Conservation (phyloP, 2,329 filamentous ascomycete genomes). For the Aspergillus pseudoterreus region DNA sequence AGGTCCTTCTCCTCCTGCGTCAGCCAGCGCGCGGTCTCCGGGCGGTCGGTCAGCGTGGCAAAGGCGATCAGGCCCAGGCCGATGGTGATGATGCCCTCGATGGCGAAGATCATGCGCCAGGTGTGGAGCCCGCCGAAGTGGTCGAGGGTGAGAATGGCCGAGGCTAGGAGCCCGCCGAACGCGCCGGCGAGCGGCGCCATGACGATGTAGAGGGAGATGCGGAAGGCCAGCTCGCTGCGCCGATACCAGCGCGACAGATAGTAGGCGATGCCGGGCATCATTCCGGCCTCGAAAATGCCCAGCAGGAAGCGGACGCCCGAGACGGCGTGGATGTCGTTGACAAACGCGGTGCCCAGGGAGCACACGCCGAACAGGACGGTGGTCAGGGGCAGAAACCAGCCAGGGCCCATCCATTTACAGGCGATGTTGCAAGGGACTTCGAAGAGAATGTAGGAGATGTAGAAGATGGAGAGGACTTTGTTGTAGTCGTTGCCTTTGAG, state of each 20-base stretch:
- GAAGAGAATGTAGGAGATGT: slow-evolving; percentile 68
- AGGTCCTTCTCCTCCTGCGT: slow-evolving; percentile 62
- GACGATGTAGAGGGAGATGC: slow-evolving; percentile 65
- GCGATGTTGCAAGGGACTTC: slow-evolving; percentile 65
- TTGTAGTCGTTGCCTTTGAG: slow-evolving; percentile 68
- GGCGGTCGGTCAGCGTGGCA: slow-evolving; percentile 64
- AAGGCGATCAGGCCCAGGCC: slow-evolving; percentile 58
- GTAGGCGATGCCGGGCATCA: slow-evolving; percentile 71
- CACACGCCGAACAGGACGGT: slow-evolving; percentile 61
- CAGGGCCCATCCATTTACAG: slow-evolving; percentile 69
- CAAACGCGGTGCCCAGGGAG: slow-evolving; percentile 65
- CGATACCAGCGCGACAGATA: slow-evolving; percentile 70
- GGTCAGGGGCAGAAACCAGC: slow-evolving; percentile 65
- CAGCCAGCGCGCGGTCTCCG: slow-evolving; percentile 65
- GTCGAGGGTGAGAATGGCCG: slow-evolving; percentile 59
- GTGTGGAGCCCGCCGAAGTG: slow-evolving; percentile 53
- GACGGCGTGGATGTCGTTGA: slow-evolving; percentile 50
- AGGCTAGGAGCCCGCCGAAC: slow-evolving; percentile 65
- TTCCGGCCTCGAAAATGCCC: slow-evolving; percentile 67
- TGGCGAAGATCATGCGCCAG: slow-evolving; percentile 70
- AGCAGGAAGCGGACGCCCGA: slow-evolving; percentile 65
- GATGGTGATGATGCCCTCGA: slow-evolving; percentile 65
- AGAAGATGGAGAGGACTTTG: slow-evolving; percentile 63
- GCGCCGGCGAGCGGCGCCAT: slow-evolving; percentile 67
- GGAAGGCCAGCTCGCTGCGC: slow-evolving; percentile 63